Base-by-base conservation (phyloP, 2,329 filamentous ascomycete species). In the Fusarium sp. region DNA sequence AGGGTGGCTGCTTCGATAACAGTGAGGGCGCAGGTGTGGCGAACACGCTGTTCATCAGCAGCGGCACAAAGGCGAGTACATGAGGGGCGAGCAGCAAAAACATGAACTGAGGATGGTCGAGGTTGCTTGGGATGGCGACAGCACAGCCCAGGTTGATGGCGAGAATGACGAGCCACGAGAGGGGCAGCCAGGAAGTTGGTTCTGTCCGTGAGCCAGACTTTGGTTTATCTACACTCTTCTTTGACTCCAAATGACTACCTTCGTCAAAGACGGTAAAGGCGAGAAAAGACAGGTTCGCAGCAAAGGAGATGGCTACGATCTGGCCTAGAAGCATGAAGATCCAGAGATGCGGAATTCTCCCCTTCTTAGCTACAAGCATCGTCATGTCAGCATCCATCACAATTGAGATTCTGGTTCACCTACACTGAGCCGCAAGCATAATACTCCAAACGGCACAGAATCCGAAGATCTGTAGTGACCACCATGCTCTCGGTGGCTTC, bases 371-470 rank as follows among this genome's bases (percentile, higher is more conserved):
- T 77, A 29, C 3, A 17, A 36, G 17, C 31, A 49, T 46, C 36
- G 3, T 31, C 3, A 14, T 35, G 24, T 68, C 24, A 66, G 58
- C 51, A 62, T 27, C 10, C 10, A 29, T 12, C 35, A 5, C 22
- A 36, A 17, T 17, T 27, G 14, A 17, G 6, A 57, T 3, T 12
- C 8, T 22, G 20, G n/a, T n/a, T 22, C 12, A 60, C 70, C 49
- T 24, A 79, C 77, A 67, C 61, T 79, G 72, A 5, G 70, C 70
- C 11, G 72, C 77, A 36, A 79, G 74, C 64, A 77, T 65, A 5
- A 78, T 70, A 55, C 76, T 80, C 78, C 77, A 79, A 22, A 68
- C 65, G 16, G 75, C 76, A 33, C 75, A 76, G 42, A 78, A 80
- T 1, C 75, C 74, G 49, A 78, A 79, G 22, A 80, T 79, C 59